Evolutionary conservation across 2,329 filamentous ascomycete species (phyloP), one percentile per base, ranked within the genome.

Genomic region (Amylocarpus encephaloides): DNA sequence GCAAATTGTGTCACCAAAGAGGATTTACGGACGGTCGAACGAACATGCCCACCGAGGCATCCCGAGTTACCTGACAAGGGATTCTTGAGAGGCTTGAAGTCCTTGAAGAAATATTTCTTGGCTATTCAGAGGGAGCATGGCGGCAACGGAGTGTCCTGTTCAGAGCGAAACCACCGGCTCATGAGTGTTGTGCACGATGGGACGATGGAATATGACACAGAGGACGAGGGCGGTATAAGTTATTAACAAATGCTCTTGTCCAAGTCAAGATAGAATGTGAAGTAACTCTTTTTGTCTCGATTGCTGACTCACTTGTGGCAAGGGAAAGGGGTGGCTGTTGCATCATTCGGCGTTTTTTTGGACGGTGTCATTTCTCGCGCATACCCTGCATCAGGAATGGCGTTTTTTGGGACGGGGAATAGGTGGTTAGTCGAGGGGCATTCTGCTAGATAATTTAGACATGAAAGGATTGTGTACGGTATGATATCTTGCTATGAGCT

Each of bases 1-100:
- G 93, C 93, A 56, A 98, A 98, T 67, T 96, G 92, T 64, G 84
- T 97, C 33, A 97, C 91, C 1, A 87, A 88, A 3, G 86, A 93
- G 58, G 90, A 95, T 62, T 70, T 82, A 52, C 70, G 74, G 1
- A 70, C 74, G 15, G 69, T 71, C 46, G 74, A 77, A 54, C 77
- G 76, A 61, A 72, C 77, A 4, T 96, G 92, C 60, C 93, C 93
- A 12, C 93, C 93, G 4, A 78, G 81, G 52, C 81, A 94, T 64
- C 88, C 88, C 0, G 72, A 85, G 33, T 84, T 88, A 53, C 83
- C 95, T 6, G 93, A 98, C 60, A 79, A 83, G 26, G 93, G 93
- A 0, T 98, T 97, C 63, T 73, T 98, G 36, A 84, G 91, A 49
- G 93, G 93, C 0, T 69, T 98, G 51, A 76, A 84, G 46, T 88